Evolutionary conservation across 768 basidiomycete species (phyloP).

Genomic region (Candolleomyces aberdarensis): DNA sequence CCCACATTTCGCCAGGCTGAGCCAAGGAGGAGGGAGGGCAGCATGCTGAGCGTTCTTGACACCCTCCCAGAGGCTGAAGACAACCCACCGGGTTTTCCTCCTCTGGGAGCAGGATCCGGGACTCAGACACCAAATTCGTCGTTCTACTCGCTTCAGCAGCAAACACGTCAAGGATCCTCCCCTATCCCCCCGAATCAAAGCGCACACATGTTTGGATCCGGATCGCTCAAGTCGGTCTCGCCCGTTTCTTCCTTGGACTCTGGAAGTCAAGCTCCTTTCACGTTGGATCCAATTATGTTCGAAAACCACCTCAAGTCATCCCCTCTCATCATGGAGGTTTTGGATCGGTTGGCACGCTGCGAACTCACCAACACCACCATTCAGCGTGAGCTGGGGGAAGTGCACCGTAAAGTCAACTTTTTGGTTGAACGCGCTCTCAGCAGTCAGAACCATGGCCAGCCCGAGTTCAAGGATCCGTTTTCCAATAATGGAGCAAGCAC

Average conservation of each 20-base stretch:
- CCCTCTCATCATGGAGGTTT: slow-evolving; percentile 70
- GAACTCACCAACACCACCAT: slow-evolving; percentile 71
- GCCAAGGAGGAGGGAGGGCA: slow-evolving; percentile 42
- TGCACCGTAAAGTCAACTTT: slow-evolving; percentile 75
- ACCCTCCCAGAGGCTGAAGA: slow-evolving; percentile 56
- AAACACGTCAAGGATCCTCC: slow-evolving; percentile 9
- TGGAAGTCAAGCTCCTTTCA: slow-evolving; percentile 56
- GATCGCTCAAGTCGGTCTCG: slow-evolving; percentile 59
- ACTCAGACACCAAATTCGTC: slow-evolving; percentile 16
- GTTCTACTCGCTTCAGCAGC: slow-evolving; percentile 37
- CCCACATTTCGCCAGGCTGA: slow-evolving; percentile 48
- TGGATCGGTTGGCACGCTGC: slow-evolving; percentile 70
- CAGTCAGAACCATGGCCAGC: slow-evolving; percentile 34
- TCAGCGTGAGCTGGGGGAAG: slow-evolving; percentile 67
- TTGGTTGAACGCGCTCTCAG: slow-evolving; percentile 66
- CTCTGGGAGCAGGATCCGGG: slow-evolving; percentile 14
- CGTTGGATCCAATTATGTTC: slow-evolving; percentile 50
- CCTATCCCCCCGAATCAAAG: slow-evolving; percentile 5
- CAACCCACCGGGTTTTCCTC: slow-evolving; percentile 20
- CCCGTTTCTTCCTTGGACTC: slow-evolving; percentile 80
- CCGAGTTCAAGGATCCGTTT: slow-evolving; percentile 86
- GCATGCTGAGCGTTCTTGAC: slow-evolving; percentile 47
- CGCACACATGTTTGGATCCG: slow-evolving; percentile 18
- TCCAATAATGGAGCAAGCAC: slow-evolving; percentile 14
- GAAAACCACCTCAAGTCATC: slow-evolving; percentile 76